Conservation (phyloP, 2,329 filamentous ascomycete species). For the Microsporum audouinii region DNA sequence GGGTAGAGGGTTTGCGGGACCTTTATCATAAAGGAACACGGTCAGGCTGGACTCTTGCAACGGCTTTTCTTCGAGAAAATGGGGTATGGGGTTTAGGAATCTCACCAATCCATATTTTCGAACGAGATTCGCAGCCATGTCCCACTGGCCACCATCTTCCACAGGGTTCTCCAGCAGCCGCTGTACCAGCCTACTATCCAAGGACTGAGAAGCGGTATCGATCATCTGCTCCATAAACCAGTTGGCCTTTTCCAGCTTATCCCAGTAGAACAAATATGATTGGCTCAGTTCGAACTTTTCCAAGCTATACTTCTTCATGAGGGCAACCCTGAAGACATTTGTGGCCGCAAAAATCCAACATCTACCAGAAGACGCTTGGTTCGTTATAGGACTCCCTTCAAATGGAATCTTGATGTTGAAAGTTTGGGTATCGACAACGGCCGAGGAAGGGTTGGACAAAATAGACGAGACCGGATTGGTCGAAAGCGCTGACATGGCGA, state of each 20-base stretch:
- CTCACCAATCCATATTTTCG: conserved; percentile 68
- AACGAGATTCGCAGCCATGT: conserved; percentile 81
- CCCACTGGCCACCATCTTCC: conserved; percentile 78
- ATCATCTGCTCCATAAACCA: conserved; percentile 79
- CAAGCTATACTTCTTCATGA: conserved; percentile 73
- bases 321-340: conserved; percentile 80
- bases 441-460: conserved; percentile 51
- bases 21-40: conserved; percentile 8
- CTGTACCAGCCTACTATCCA: conserved; percentile 64
- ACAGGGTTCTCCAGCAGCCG: conserved; percentile 57
- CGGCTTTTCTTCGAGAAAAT: neutral
- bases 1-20: conserved; percentile 70
- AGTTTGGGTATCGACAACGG: conserved; percentile 60
- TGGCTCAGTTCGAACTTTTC: conserved; percentile 76
- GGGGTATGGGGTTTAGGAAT: neutral
- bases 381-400: conserved; percentile 73
- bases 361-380: conserved; percentile 67
- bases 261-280: conserved; percentile 82
- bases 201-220: conserved; percentile 56
- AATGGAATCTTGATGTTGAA: conserved; percentile 76
- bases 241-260: conserved; percentile 85
- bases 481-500: conserved; percentile 63
- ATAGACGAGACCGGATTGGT: conserved; percentile 54
- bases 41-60: neutral
- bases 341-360: conserved; percentile 90